Base-by-base conservation (phyloP, 2,329 filamentous ascomycete genomes). In the Aspergillus sergii region DNA sequence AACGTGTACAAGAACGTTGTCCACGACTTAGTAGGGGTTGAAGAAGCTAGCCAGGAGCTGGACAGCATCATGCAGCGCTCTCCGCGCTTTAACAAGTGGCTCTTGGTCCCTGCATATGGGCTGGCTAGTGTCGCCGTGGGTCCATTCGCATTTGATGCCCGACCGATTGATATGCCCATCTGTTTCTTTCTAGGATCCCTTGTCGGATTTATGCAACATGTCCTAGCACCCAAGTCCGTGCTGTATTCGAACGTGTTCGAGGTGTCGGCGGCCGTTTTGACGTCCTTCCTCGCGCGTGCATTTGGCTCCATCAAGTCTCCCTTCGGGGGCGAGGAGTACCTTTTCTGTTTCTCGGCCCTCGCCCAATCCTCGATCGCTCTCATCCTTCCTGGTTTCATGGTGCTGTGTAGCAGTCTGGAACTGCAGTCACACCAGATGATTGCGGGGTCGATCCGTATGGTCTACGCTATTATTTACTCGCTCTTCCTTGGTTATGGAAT, bases 111-210 rank as follows among this genome's bases (percentile, higher is more conserved):
- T 0, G 78, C 93, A 41, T 94, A 92, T 69, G 92, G 92, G 0
- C 76, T 93, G 9, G 91, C 91, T 2, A 92, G 90, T 16, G 89
- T 87, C 0, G 86, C 83, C 2, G 91, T 94, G 1, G 91, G 90
- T 0, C 91, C 91, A 0, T 94, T 94, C 70, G 90, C 90, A 6
- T 95, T 94, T 71, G 82, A 88, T 61, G 91, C 90, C 7, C 86
- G 91, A 4, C 86, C 89, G 46, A 90, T 94, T 71, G 92, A 96
- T 74, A 80, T 95, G 64, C 91, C 91, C 0, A 85, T 94, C 32
- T 88, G 88, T 45, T 94, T 94, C 73, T 62, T 92, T 0, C 83
- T 95, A 0, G 92, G 92, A 2, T 88, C 86, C 69, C 80, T 93
- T 30, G 83, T 95, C 2, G 92, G 92, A 1, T 79, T 89, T 59